Base-by-base conservation (phyloP, 1,284 basidiomycete genomes). In the Mrakiaceae sp. region DNA sequence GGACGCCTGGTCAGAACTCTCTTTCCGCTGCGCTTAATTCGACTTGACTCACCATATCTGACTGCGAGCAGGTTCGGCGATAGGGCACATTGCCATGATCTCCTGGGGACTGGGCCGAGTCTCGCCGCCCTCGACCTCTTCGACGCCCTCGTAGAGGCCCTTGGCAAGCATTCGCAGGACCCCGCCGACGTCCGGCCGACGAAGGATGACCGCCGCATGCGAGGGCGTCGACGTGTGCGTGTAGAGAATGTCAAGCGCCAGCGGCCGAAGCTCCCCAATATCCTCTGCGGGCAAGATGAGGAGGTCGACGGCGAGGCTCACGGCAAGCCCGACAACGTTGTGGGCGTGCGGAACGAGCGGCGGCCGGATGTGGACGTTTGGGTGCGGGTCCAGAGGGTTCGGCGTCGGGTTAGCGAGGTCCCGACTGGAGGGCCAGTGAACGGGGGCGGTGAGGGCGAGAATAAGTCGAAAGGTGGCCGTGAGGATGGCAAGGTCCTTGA, bases 171-270 rank as follows among this genome's bases (percentile, higher is more conserved):
- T 27, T 11, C 55, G 47, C 16, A 60, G 48, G 14, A 66, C 44
- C 6, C 50, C 49, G 3, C 44, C 62, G 12, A 66, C 46, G 49
- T 66, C 65, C n/a, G 44, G 44, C 39, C 65, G 57, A 11, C 39
- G n/a, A 10, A 66, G 58, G 42, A 66, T 27, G 47, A 27, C 43
- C 8, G 65, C 61, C 10, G 58, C 53, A 3, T 2, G 3, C 2
- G 54, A 7, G 5, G 62, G 44, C 7, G 50, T 58, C 14, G 44
- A 48, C 16, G 62, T 63, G 44, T 55, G 57, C 16, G 50, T 48
- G 56, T 66, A 66, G 43, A 66, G 55, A 9, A 58, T 12, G n/a
- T 66, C 64, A 44, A 66, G 64, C 5, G 61, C 48, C 42, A 58
- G 46, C 6, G 65, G 47, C 9, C 58, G 39, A 0, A 63, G 48